Base-by-base conservation (phyloP, 2,329 filamentous ascomycete species). In the Pyrenochaeta sp. region DNA sequence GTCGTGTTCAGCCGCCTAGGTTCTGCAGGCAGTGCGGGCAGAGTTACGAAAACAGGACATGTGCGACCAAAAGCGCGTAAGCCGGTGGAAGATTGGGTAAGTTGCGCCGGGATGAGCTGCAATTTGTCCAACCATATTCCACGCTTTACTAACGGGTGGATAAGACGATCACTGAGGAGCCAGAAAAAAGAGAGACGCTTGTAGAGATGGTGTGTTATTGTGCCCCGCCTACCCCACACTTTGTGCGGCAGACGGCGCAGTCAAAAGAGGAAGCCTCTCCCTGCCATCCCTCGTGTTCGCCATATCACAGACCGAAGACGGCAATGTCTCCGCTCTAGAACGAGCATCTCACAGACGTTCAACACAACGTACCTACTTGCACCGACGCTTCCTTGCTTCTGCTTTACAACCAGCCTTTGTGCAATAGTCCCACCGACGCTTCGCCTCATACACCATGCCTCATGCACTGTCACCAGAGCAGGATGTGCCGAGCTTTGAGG, bases 401-500 rank as follows among this genome's bases (percentile, higher is more conserved):
- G 2, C 10, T 12, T 4, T 29, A 31, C 15, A 1, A 17, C 14
- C 23, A 20, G 15, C n/a, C n/a, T 30, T 21, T 17, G 15, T 17
- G 20, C 15, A 15, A 30, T 21, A 15, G 2, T 27, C 21, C 10
- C 10, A 18, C 43, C 11, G 17, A 11, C 1, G 23, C 20, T 33
- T 36, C 40, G 40, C 31, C 17, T 14, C 12, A 41, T 15, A 27
- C 44, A 64, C 23, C 32, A 76, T 76, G 71, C 74, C 72, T 52
- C 72, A 75, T 54, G 68, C 74, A 15, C 23, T 62, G n/a, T 60
- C 66, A 17, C 51, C 64, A 15, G 67, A 68, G 20, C 52, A 31
- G 53, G 61, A 67, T 30, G 23, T 51, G 11, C 56, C 67, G 14
- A 71, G 60, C 55, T 66, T 69, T 44, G 45, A 66, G 20, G 66